A percentile compares a stretch with the other conserved stretches of the same genome.
phyloP scores from a whole-genome alignment of 2,329 filamentous ascomycete species.

The Paraphoma chrysanthemicola region DNA sequence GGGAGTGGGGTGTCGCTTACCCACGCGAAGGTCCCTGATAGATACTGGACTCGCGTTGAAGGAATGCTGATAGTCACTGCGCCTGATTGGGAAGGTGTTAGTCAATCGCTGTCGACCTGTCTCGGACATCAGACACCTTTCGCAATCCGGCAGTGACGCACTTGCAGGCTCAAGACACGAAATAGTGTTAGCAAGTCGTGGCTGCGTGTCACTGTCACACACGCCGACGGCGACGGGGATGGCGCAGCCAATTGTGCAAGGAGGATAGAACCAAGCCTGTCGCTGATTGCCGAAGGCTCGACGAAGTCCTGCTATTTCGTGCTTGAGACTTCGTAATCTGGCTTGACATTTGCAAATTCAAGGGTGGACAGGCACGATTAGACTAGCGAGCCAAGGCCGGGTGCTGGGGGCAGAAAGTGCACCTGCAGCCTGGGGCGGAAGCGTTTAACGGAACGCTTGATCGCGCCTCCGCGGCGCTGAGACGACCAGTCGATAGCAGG shows the following conservation, averaged over 20 bases:
- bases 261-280: background rate
- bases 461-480: constrained; percentile 1
- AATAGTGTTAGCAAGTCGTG: background rate
- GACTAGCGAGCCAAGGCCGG: constrained; percentile 1
- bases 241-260: background rate
- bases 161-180: background rate
- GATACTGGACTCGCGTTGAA: background rate
- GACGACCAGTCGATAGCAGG: background rate
- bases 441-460: constrained; percentile 1
- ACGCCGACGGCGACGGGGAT: background rate
- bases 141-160: background rate
- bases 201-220: background rate
- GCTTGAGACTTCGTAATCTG: background rate
- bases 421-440: background rate
- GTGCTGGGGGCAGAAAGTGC: background rate
- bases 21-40: background rate
- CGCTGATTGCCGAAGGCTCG: background rate
- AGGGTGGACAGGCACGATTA: background rate
- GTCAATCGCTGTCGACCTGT: background rate
- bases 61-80: background rate
- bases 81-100: constrained; percentile 2
- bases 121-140: background rate
- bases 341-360: constrained; percentile 1
- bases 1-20: background rate
- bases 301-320: constrained; percentile 1